Base-by-base conservation (phyloP, 2,329 filamentous ascomycete genomes). In the Celoporthe dispersa region DNA sequence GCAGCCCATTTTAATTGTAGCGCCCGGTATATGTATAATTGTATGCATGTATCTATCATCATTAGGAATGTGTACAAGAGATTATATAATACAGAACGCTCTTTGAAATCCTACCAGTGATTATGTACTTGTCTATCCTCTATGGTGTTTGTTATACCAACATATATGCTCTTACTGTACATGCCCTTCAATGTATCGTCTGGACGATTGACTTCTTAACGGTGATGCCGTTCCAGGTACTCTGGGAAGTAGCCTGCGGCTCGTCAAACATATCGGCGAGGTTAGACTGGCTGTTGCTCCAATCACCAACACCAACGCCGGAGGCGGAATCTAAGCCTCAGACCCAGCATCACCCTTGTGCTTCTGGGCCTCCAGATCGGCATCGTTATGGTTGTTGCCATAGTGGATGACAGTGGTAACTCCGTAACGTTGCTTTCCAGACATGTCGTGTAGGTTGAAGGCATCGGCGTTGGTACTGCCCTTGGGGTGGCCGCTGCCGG, bases 271-370 rank as follows among this genome's bases (percentile, higher is more conserved):
- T 48, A n/a, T 61, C 57, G 11, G 57, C 57, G 8, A 61, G 57
- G 33, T 61, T 61, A 4, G 57, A 61, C 19, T 61, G 57, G 33
- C 57, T 61, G 57, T n/a, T 61, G 35, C 35, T 61, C 57, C 57
- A 61, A 22, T 35, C 57, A 12, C 11, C 19, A n/a, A 37, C 19
- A 11, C 57, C 35, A n/a, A 19, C 57, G 3, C 31, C 19, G 12
- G 31, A 35, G 57, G 2, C 12, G 31, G 57, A 61, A 6, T 48
- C 44, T n/a, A 48, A 48, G 57, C 57, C 19, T 61, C 57, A 4
- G 57, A 61, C 33, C 9, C 31, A 8, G 31, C n/a, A n/a, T 61
- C 57, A 16, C 57, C 57, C 31, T 37, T 61, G 33, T 61, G 35
- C 57, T 61, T 61, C n/a, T 61, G 57, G 31, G 16, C 57, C 35